Base-by-base conservation (phyloP, 78 protist species). In the Dictyostelium purpureum region DNA sequence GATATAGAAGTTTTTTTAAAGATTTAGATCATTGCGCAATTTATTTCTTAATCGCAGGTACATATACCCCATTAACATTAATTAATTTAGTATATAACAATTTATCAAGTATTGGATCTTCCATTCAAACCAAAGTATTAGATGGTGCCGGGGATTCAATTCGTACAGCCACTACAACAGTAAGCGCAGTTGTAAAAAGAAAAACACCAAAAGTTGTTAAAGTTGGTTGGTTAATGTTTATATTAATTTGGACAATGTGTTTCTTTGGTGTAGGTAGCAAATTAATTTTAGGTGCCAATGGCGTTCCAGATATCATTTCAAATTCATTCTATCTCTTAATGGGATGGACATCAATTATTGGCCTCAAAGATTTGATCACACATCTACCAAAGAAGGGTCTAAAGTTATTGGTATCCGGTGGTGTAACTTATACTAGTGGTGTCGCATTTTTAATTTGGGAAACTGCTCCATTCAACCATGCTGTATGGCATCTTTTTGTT, bases 21-120 rank as follows among this genome's bases (percentile, higher is more conserved):
- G 75, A 85, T 73, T 42, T 85, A 42, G 92, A 85, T 43, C 92
- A 85, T 33, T 70, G 82, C n/a, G 92, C 92, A 28, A 85, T 85
- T 21, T 85, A 73, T 43, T 18, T 85, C 66, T 59, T 85, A 45
- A 85, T 85, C 24, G 92, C 92, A 28, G 92, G 92, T 37, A 85
- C 92, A 1, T 73, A 85, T 33, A 85, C 92, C 42, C 92, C 92
- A 40, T 43, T 85, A 19, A 85, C 82, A 2, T 21, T 85, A 3
- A 85, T 85, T 76, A 85, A 85, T 45, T 56, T 85, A 28, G 54
- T 85, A 26, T 77, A 85, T 57, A 85, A 85, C 45, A 70, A 85
- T 57, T 16, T 77, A 26, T 47, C 43, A 57, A 38, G 18, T 5
- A 5, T 18, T 1, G 24, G 1, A 21, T 24, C 9, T 56, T n/a